Conservation (phyloP, 306 rosid species). For the Cercis canadensis region DNA sequence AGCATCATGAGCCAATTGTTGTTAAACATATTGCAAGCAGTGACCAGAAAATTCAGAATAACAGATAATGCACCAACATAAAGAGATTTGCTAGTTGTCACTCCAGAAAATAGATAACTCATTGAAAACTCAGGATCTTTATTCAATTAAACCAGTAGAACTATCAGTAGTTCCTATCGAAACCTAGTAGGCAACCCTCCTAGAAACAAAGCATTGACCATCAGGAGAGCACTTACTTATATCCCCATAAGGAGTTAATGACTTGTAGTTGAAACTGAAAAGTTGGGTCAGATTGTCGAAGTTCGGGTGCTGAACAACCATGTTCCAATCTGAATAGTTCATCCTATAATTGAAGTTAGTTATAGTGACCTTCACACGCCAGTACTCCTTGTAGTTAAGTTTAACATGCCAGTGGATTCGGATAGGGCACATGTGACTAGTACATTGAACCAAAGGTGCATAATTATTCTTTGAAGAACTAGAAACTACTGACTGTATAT, state of each 20-base stretch:
- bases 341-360: slow-evolving; percentile 81
- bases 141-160: slow-evolving; percentile 9
- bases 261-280: slow-evolving; percentile 84
- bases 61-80: neutral
- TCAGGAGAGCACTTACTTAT: slow-evolving; percentile 66
- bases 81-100: neutral
- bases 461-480: slow-evolving; percentile 37
- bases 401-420: slow-evolving; percentile 95
- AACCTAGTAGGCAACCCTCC: neutral
- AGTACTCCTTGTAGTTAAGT: slow-evolving; percentile 77
- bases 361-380: slow-evolving; percentile 87
- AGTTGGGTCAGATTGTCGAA: slow-evolving; percentile 79
- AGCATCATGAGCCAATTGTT: neutral
- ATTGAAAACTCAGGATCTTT: neutral
- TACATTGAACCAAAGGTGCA: slow-evolving; percentile 76
- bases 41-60: slow-evolving; percentile 10
- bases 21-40: slow-evolving; percentile 14
- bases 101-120: slow-evolving; percentile 6
- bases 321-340: slow-evolving; percentile 86
- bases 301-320: slow-evolving; percentile 92
- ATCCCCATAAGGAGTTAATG: slow-evolving; percentile 67
- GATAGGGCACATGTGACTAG: slow-evolving; percentile 88
- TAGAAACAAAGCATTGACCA: slow-evolving; percentile 11
- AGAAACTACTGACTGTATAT: slow-evolving; percentile 66
- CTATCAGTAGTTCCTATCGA: neutral